phyloP scores from a whole-genome alignment of 352 stramenopile species.

The Hyphochytrium catenoides region DNA sequence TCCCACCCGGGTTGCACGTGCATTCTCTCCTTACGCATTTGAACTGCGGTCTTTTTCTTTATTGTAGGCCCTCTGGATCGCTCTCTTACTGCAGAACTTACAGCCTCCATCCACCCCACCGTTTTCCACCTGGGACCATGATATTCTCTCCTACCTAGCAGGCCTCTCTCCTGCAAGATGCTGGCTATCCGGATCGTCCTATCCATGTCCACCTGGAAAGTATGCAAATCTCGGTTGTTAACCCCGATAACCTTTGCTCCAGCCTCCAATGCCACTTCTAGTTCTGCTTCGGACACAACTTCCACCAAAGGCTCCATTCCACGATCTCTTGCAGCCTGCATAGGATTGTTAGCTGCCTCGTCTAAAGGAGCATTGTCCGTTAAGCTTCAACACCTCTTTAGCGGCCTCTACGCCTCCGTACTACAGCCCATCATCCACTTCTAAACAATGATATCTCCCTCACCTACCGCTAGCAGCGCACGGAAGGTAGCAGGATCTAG shows the following conservation, averaged over 20 bases:
- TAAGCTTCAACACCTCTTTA: conserved; percentile 30
- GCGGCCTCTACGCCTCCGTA: conserved; percentile 15
- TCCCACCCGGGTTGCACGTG: too few relatives aligned
- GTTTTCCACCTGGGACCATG: too few relatives aligned
- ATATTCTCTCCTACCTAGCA: conserved; percentile 13
- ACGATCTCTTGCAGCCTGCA: conserved; percentile 52
- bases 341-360: too few relatives aligned
- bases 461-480: conserved; percentile 33
- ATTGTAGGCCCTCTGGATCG: too few relatives aligned
- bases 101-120: too few relatives aligned
- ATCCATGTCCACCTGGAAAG: conserved; percentile 90
- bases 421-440: too few relatives aligned
- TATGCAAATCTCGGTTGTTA: conserved; percentile 96
- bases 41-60: too few relatives aligned
- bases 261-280: conserved; percentile 72
- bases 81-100: too few relatives aligned
- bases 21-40: too few relatives aligned
- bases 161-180: conserved; percentile 32
- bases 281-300: conserved; percentile 81
- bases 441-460: too few relatives aligned
- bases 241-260: conserved; percentile 86
- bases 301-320: conserved; percentile 95
- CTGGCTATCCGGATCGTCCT: conserved; percentile 74
- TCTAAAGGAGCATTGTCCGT: too few relatives aligned
- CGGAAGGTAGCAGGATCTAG: conserved; percentile 27